Conservation (phyloP, 805 yeast species). For the Candida fluviatilis region DNA sequence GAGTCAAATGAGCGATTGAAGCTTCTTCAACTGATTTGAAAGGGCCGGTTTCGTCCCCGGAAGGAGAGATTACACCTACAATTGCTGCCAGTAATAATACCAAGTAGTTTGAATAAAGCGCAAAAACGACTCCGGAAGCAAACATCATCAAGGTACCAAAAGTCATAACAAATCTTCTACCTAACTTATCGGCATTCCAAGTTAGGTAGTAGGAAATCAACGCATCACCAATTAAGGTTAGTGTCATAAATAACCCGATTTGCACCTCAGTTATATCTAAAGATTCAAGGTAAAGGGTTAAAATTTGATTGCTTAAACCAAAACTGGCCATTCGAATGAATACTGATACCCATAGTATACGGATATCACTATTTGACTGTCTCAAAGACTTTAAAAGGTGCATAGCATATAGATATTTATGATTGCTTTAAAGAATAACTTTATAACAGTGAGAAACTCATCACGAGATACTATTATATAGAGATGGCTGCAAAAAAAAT, state of each 20-base stretch:
- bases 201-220: slow-evolving; percentile 64
- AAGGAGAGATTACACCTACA: slow-evolving; percentile 81
- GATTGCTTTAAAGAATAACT: background rate
- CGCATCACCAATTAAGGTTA: slow-evolving; percentile 78
- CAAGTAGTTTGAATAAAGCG: slow-evolving; percentile 48
- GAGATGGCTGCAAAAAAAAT: background rate
- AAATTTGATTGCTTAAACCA: slow-evolving; percentile 75
- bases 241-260: slow-evolving; percentile 79
- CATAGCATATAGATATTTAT: slow-evolving; percentile 13
- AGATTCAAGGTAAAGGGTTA: slow-evolving; percentile 60
- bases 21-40: slow-evolving; percentile 85
- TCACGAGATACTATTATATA: too few relatives aligned
- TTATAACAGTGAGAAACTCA: background rate
- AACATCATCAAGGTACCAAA: slow-evolving; percentile 67
- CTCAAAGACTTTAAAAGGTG: slow-evolving; percentile 32
- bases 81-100: slow-evolving; percentile 67
- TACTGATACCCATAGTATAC: slow-evolving; percentile 63
- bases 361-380: slow-evolving; percentile 48
- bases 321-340: slow-evolving; percentile 69
- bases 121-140: slow-evolving; percentile 61
- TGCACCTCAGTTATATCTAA: slow-evolving; percentile 50
- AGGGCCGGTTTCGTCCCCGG: slow-evolving; percentile 90
- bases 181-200: slow-evolving; percentile 71
- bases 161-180: slow-evolving; percentile 61
- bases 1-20: slow-evolving; percentile 73